Percentiles rank a stretch among this genome's conserved stretches.
These are phyloP conservation scores for Corynascus novoguineensis DNA, from an alignment of 495 filamentous ascomycete genomes.

Conservation along the genomic window DNA sequence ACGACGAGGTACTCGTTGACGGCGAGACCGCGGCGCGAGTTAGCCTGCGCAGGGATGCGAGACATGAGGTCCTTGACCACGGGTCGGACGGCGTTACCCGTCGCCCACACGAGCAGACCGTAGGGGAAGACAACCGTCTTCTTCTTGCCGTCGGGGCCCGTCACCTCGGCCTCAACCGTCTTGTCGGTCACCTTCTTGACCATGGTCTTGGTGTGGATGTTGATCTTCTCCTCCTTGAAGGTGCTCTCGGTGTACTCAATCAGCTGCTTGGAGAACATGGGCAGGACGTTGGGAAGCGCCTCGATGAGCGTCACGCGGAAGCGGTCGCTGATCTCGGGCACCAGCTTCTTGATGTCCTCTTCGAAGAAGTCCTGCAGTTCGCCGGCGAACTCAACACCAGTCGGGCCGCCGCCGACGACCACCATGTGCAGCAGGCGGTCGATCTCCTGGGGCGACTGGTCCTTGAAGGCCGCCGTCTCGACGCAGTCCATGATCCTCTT, in stretches of 20 bases:
- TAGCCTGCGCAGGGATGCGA: conserved; percentile 88
- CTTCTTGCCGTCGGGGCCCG: conserved; percentile 82
- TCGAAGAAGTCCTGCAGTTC: conserved; percentile 99
- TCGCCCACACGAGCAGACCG: conserved; percentile 96
- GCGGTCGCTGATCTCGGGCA: conserved; percentile 87
- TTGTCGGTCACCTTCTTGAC: conserved; percentile 96
- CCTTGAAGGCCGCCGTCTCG: conserved; percentile 97
- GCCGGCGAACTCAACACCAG: conserved; percentile 96
- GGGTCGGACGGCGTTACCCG: conserved; percentile 87
- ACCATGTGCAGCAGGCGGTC: conserved; percentile 98
- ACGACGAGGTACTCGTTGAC: conserved; percentile 99
- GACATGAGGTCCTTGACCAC: conserved; percentile 85
- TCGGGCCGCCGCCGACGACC: conserved; percentile 95
- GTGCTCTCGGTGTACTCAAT: conserved; percentile 99
- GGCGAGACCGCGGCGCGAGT: conserved; percentile 87
- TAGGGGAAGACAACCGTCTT: conserved; percentile 77
- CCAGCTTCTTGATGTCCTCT: conserved; percentile 94
- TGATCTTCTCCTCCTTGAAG: conserved; percentile 97
- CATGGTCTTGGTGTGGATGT: conserved; percentile 96
- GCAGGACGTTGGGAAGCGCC: conserved; percentile 94
- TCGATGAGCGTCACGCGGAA: conserved; percentile 97
- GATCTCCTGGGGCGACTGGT: conserved; percentile 82
- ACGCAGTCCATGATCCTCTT: conserved; percentile 99
- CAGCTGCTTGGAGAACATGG: conserved; percentile 97
- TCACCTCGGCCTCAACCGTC: conserved; percentile 85